These are phyloP conservation scores for Globisporangium cystogenes DNA, from an alignment of 352 stramenopile genomes.

Conservation along the genomic window DNA sequence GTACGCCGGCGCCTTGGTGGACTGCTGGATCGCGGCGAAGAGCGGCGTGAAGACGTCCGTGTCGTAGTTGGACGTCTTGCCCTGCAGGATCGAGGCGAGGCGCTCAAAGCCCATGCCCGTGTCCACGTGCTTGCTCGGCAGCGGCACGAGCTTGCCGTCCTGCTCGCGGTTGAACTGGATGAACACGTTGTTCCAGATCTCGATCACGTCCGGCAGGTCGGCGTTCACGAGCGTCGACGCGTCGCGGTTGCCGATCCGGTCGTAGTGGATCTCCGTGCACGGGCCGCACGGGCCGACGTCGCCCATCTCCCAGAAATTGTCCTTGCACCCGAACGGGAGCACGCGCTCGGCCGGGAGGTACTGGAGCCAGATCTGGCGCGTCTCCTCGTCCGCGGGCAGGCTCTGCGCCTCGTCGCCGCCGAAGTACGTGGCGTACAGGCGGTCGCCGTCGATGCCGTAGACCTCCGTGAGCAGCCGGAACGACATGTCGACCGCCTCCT, in stretches of 20 bases:
- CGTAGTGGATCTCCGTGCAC: slow-evolving; percentile 99
- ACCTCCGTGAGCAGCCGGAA: slow-evolving; percentile 96
- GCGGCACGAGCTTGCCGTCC: slow-evolving; percentile 74
- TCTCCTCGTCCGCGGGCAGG: slow-evolving; percentile 89
- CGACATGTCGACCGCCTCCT: slow-evolving; percentile 95
- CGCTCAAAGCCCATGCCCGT: slow-evolving; percentile 99
- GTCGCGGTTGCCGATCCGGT: slow-evolving; percentile 95
- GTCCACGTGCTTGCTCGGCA: slow-evolving; percentile 98
- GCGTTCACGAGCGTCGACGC: slow-evolving; percentile 94
- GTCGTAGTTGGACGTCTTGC: slow-evolving; percentile 97
- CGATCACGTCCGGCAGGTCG: slow-evolving; percentile 97
- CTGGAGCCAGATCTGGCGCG: slow-evolving; percentile 86
- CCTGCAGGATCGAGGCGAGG: slow-evolving; percentile 88
- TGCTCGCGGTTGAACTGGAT: slow-evolving; percentile 98
- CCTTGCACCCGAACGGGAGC: slow-evolving; percentile 93
- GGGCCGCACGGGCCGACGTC: slow-evolving; percentile 98
- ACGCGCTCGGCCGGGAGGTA: slow-evolving; percentile 87
- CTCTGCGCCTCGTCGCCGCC: slow-evolving; percentile 88
- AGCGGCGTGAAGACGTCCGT: slow-evolving; percentile 97
- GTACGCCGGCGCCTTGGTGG: slow-evolving; percentile 77
- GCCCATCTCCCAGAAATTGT: slow-evolving; percentile 99
- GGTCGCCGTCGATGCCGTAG: slow-evolving; percentile 90
- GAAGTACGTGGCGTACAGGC: slow-evolving; percentile 99
- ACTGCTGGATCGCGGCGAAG: slow-evolving; percentile 91
- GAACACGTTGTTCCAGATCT: slow-evolving; percentile 99